Base-by-base conservation (phyloP, 2,329 filamentous ascomycete genomes). In the Paraphaeosphaeria sporulosa region DNA sequence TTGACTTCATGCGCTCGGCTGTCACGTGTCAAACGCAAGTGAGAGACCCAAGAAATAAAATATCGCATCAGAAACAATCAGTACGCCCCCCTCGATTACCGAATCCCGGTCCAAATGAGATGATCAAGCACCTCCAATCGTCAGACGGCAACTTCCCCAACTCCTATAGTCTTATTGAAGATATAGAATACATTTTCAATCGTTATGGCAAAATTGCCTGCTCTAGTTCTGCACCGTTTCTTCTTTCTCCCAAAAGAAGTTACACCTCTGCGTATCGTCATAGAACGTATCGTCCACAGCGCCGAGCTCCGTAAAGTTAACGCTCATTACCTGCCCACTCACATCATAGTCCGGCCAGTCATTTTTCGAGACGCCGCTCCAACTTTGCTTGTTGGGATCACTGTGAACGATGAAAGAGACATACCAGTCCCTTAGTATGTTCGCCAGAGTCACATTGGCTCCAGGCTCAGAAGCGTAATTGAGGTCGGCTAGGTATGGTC, bases 351-450 rank as follows among this genome's bases (percentile, higher is more conserved):
- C 59, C 4, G 72, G 71, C 72, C 74, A 76, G 23, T 64, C 57
- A 3, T 73, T 72, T 53, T 66, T 65, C 10, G 65, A 63, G 42
- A 64, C 60, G 6, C 52, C 62, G 21, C 68, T 65, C 58, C 66
- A 68, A 21, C 62, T 58, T 53, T 71, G 47, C 25, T 59, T 62
- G 59, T 78, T 79, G 6, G 77, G 77, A 58, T 79, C 71, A 12
- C 67, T 63, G 43, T 71, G 68, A 5, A 72, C 63, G 10, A 71
- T 67, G 62, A 79, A 79, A n/a, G 66, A 71, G 4, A 73, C 62
- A 60, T 67, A 77, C 60, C 70, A 78, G 46, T 74, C 69, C 52
- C 71, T 73, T 68, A 78, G 70, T 47, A 73, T 71, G 23, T 68
- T 57, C 2, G 71, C 73, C n/a, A 78, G 50, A 3, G 74, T 76